Base-by-base conservation (phyloP, 2,329 filamentous ascomycete species). In the Purpureocillium takamizusanense region DNA sequence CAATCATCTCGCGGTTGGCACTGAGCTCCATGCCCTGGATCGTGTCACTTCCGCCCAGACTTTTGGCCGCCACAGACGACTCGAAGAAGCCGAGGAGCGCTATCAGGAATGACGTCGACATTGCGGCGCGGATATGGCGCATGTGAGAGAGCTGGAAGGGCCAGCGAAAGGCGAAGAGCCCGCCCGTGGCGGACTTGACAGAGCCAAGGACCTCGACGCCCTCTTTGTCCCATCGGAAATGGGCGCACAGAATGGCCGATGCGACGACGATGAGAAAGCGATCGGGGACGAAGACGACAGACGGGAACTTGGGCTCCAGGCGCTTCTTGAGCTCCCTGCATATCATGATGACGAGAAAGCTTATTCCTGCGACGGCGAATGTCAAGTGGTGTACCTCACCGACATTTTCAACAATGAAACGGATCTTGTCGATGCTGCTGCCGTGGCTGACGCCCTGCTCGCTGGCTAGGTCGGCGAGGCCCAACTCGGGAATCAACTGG, bases 51-150 rank as follows among this genome's bases (percentile, higher is more conserved):
- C 76, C 76, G 7, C 83, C 84, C 3, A 98, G 66, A 45, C 86
- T 90, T 63, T 97, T 97, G 28, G 92, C 92, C 1, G 92, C 92
- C 11, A 98, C 88, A 0, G 88, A 95, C 3, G 87, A 95, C 61
- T 98, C 92, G 52, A 98, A 98, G 62, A 98, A 98, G n/a, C 92
- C 92, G 0, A 98, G 78, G 17, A 98, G 71, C 1, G 89, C 87
- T 46, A 98, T 95, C 38, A 97, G 71, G 53, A 98, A 95, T 0
- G 87, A 84, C 0, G 92, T 97, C 37, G 86, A 82, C 73, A 97
- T 83, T 29, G 87, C 84, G 45, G 87, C 83, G 16, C 84, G 81
- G 38, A 94, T 85, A 55, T 95, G 83, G 17, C 77, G 73, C 69
- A 97, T 80, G 49, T 94, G 78, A 5, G 76, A 70, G 2, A 76